Base-by-base conservation (phyloP, 1,139 yeast species). In the Suhomyces wounanorum region DNA sequence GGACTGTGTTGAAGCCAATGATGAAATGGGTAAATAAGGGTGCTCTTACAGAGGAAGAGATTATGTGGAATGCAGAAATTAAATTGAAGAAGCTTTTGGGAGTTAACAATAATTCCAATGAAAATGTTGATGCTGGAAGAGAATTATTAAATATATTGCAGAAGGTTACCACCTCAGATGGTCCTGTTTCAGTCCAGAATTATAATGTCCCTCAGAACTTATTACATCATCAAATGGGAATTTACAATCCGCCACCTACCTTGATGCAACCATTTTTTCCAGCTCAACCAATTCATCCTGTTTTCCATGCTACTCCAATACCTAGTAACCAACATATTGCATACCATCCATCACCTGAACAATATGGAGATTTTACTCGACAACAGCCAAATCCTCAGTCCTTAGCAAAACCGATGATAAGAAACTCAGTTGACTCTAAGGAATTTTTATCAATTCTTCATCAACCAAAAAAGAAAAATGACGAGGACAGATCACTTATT, bases 101-200 rank as follows among this genome's bases (percentile, higher is more conserved):
- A 40, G 73, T 87, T 43, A 73, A 74, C 62, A 60, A 41, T 53
- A 55, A 48, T 63, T 55, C 56, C 41, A 57, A 55, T 43, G 60
- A 56, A 48, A 66, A 68, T 46, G 67, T 73, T 28, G 94, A 87
- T 65, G 90, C 91, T 3, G 94, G 94, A 26, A 82, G 94, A 73
- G 94, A 85, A 52, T 67, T 87, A 53, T 75, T 87, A 59, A 82
- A 85, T 56, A 78, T 85, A 64, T 72, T 85, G 54, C 89, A 85
- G 59, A 74, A 77, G 25, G 79, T 75, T 16, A 51, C 56, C 13
- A 54, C 61, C 23, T 31, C 47, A 3, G 40, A 40, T 26, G 50
- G 50, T 2, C 44, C 43, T 3, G 44, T 18, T 3, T 47, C 49
- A 14, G 16, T 13, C n/a, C 49, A 46, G 33, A 47, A 48, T 42